These are phyloP conservation scores for Knufia petricola DNA, from an alignment of 2,329 filamentous ascomycete species.

Conservation along the genomic window DNA sequence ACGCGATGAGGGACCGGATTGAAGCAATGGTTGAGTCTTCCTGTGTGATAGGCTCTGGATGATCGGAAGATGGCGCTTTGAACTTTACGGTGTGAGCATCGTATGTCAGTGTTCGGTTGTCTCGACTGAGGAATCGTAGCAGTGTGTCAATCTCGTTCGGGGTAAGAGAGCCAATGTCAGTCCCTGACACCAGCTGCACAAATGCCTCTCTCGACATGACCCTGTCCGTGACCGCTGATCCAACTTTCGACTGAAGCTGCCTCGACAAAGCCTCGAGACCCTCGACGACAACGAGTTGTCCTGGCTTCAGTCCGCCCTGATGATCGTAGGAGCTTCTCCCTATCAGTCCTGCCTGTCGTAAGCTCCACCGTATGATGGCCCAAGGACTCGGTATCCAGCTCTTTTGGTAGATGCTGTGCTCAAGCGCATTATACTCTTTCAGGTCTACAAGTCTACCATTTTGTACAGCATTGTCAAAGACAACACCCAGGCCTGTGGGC, in stretches of 20 bases:
- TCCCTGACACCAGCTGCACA: constrained; percentile 45
- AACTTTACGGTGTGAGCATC: constrained; percentile 61
- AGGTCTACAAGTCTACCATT: constrained; percentile 61
- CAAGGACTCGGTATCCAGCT: constrained; percentile 62
- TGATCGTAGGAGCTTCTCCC: constrained; percentile 33
- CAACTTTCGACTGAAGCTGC: constrained; percentile 9
- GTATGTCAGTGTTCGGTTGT: constrained; percentile 46
- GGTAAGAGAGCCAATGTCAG: constrained; percentile 40
- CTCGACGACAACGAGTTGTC: constrained; percentile 40
- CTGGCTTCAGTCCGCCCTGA: constrained; percentile 30
- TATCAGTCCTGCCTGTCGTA: constrained; percentile 58
- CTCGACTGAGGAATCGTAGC: constrained; percentile 59
- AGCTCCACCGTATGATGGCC: constrained; percentile 64
- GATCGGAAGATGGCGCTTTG: constrained; percentile 39
- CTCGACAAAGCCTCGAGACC: constrained; percentile 44
- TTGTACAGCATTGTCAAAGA: constrained; percentile 65
- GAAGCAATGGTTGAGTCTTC: constrained; percentile 77
- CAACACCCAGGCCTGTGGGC: constrained; percentile 69
- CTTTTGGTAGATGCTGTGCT: constrained; percentile 61
- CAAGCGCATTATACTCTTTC: constrained; percentile 54
- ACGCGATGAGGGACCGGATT: constrained; percentile 61
- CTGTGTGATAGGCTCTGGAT: constrained; percentile 48
- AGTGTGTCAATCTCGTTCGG: constrained; percentile 56
- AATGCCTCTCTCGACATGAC: constrained; percentile 47
- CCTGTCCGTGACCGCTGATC: constrained; percentile 17